Evolutionary conservation across 2,329 filamentous ascomycete genomes (phyloP).

Genomic region (Ascochyta viciae-villosae): DNA sequence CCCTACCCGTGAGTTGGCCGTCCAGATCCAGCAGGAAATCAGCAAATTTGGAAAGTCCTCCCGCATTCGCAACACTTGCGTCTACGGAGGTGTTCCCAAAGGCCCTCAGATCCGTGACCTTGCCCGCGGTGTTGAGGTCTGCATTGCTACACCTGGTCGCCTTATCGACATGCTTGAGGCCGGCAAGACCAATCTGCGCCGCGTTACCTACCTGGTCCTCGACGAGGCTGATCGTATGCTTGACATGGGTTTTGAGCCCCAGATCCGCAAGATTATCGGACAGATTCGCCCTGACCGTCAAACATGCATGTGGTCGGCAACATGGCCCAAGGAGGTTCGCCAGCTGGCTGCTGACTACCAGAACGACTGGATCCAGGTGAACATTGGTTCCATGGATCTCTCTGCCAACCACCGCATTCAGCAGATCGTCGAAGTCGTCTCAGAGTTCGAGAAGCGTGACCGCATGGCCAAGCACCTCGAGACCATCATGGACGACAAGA

Average conservation of each 20-base stretch:
- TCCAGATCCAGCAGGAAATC: slow-evolving; percentile 98
- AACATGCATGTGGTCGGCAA: slow-evolving; percentile 99
- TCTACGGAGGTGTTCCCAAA: slow-evolving; percentile 98
- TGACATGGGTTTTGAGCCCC: slow-evolving; percentile 99
- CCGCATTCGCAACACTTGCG: slow-evolving; percentile 96
- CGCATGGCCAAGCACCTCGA: slow-evolving; percentile 97
- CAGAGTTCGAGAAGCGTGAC: slow-evolving; percentile 97
- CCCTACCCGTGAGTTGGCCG: slow-evolving; percentile 95
- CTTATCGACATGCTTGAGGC: slow-evolving; percentile 98
- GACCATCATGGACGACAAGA: slow-evolving; percentile 95
- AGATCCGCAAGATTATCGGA: slow-evolving; percentile 97
- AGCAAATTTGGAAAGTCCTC: slow-evolving; percentile 99
- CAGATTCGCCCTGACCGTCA: slow-evolving; percentile 98
- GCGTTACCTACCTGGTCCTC: slow-evolving; percentile 96
- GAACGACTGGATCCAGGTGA: slow-evolving; percentile 97
- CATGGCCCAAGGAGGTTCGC: slow-evolving; percentile 98
- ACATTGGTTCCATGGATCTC: slow-evolving; percentile 95
- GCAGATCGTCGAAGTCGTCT: slow-evolving; percentile 95
- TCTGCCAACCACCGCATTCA: slow-evolving; percentile 98
- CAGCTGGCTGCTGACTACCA: slow-evolving; percentile 90
- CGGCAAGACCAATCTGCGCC: slow-evolving; percentile 96
- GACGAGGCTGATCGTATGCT: slow-evolving; percentile 99
- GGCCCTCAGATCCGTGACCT: slow-evolving; percentile 96
- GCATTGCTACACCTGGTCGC: slow-evolving; percentile 96
- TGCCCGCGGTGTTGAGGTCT: slow-evolving; percentile 93